Base-by-base conservation (phyloP, 1,284 basidiomycete species). In the Phellinidium pouzarii region DNA sequence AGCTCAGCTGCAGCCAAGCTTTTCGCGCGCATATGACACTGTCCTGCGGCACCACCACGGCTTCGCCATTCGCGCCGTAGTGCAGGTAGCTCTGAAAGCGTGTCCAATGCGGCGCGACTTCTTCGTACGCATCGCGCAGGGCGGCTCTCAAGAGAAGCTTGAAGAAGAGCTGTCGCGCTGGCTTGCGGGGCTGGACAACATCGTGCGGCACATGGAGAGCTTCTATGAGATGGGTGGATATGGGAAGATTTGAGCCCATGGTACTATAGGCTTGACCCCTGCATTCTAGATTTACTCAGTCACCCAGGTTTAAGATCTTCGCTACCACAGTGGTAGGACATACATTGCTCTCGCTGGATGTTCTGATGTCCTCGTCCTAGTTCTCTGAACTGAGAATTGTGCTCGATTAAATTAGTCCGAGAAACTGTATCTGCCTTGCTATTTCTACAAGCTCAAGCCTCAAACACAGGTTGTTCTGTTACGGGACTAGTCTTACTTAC, bases 41-140 rank as follows among this genome's bases (percentile, higher is more conserved):
- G 86, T 88, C 29, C 77, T 99, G 55, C 81, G 78, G 62, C 85
- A 87, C 65, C 84, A 91, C 68, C 93, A 95, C 70, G 78, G 82
- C 19, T 52, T 57, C 36, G 55, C 50, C 11, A 34, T 57, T 31
- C 48, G 51, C 9, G 45, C 50, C n/a, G 45, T 56, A 5, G 48
- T 57, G 2, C 62, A 95, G 91, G 79, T 97, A 53, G 95, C 94
- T 6, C 93, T 99, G 70, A 89, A 89, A 62, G 91, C 94, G 0
- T 94, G 90, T 57, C 95, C 95, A 1, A 82, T 85, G 64, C 86
- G 95, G 44, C 74, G 76, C 29, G 88, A 90, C 57, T 97, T 99
- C 66, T 93, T 92, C 69, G 71, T 73, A 44, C 86, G 90, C 59
- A 79, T 99, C 47, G 78, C 82, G 20, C 91, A 97, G 71, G 86